Evolutionary conservation across 148 eudicot genomes (phyloP).

Genomic region (Rhododendron henanense): DNA sequence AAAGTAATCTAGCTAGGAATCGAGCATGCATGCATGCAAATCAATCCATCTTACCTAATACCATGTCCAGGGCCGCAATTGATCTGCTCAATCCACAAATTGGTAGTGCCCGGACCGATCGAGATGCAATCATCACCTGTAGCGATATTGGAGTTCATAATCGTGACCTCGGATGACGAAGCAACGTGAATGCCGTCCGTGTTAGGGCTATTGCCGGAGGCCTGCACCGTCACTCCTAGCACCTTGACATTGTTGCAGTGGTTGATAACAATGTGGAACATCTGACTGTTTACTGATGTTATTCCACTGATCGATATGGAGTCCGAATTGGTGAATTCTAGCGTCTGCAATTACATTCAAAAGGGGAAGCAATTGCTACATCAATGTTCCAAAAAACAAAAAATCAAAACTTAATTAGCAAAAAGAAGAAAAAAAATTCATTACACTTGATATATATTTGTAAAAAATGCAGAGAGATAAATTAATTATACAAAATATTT

Average conservation of each 20-base stretch:
- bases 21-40: too few species aligned
- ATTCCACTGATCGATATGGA: constrained; percentile 32
- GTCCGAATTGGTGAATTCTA: constrained; percentile 31
- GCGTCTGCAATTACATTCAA: constrained; percentile 21
- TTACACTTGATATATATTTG: too few species aligned
- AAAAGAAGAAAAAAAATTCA: too few species aligned
- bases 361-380: background rate
- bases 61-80: constrained; percentile 61
- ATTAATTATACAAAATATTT: too few species aligned
- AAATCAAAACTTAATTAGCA: too few species aligned
- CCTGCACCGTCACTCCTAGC: constrained; percentile 25
- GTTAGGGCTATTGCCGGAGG: constrained; percentile 53
- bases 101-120: constrained; percentile 41
- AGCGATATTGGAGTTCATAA: constrained; percentile 28
- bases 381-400: too few species aligned
- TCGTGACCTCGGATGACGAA: constrained; percentile 28
- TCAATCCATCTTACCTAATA: too few species aligned
- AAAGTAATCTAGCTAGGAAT: too few species aligned
- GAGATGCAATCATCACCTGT: constrained; percentile 68
- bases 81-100: constrained; percentile 35
- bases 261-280: constrained; percentile 44
- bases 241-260: constrained; percentile 34
- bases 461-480: too few species aligned
- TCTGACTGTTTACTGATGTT: constrained; percentile 41
- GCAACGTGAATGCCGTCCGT: constrained; percentile 62